Evolutionary conservation across 1,139 yeast genomes (phyloP).

Genomic region (Blastobotrys arbuscula): DNA sequence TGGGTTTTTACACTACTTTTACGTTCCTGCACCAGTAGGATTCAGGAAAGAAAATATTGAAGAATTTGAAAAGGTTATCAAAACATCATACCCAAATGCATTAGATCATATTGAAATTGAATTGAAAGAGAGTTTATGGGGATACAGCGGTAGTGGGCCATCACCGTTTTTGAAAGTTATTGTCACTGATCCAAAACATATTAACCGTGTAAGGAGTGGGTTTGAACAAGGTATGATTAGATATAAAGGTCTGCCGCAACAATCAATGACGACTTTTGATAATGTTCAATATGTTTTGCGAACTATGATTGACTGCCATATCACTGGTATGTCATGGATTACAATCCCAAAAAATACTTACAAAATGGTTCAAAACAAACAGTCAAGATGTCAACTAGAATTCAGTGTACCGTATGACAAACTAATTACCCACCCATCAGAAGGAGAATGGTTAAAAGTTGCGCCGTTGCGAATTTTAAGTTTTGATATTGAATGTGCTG

Average conservation of each 20-base stretch:
- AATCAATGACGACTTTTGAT: constrained; percentile 69
- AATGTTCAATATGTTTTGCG: constrained; percentile 81
- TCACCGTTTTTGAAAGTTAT: constrained; percentile 74
- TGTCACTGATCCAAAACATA: constrained; percentile 57
- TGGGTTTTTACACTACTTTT: constrained; percentile 85
- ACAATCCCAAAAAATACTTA: constrained; percentile 78
- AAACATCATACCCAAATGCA: constrained; percentile 14
- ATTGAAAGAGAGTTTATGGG: constrained; percentile 88
- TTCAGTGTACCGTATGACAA: constrained; percentile 62
- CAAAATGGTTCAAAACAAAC: constrained; percentile 37
- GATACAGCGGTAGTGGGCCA: constrained; percentile 72
- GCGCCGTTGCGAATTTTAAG: constrained; percentile 93
- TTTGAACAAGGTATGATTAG: constrained; percentile 82
- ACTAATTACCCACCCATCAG: constrained; percentile 74
- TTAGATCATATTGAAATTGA: constrained; percentile 53
- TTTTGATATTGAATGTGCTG: constrained; percentile 98
- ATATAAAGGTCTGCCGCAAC: constrained; percentile 37
- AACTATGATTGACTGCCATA: constrained; percentile 83
- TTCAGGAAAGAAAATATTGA: constrained; percentile 52
- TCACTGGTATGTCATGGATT: constrained; percentile 96
- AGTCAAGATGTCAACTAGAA: constrained; percentile 84
- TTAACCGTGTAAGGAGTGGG: constrained; percentile 63
- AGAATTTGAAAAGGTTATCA: constrained; percentile 41
- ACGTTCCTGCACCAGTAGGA: constrained; percentile 85
- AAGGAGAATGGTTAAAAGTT: constrained; percentile 89